phyloP scores from a whole-genome alignment of 805 yeast species.

The Sugiyamaella boreocaroliniensis region DNA sequence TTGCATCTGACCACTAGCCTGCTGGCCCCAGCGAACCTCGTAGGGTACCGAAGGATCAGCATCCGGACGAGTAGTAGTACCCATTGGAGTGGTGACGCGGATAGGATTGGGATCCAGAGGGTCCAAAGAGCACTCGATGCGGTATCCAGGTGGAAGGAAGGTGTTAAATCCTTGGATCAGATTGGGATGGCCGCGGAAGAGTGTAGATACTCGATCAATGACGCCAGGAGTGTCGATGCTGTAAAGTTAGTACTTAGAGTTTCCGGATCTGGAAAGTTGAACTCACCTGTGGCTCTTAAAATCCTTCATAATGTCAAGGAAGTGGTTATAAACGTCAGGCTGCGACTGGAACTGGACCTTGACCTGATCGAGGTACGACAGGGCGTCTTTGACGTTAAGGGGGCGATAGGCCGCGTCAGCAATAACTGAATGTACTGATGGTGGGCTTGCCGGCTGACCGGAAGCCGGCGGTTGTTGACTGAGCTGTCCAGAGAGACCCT shows the following conservation, averaged over 20 bases:
- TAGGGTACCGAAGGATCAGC: constrained; percentile 30
- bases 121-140: constrained; percentile 82
- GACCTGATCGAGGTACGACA: constrained; percentile 91
- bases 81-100: constrained; percentile 91
- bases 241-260: constrained; percentile 2
- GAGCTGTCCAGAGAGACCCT: constrained; percentile 10
- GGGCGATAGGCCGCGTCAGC: constrained; percentile 43
- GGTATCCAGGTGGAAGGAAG: constrained; percentile 91
- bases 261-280: neutral
- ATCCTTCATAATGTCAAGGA: constrained; percentile 97
- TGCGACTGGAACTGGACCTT: constrained; percentile 85
- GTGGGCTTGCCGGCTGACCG: constrained; percentile 17
- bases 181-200: constrained; percentile 86
- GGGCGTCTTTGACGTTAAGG: constrained; percentile 90
- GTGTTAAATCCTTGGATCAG: constrained; percentile 97
- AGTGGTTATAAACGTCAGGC: constrained; percentile 93
- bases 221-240: constrained; percentile 96
- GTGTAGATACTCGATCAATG: constrained; percentile 84
- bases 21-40: constrained; percentile 8
- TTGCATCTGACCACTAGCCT: constrained; percentile 4
- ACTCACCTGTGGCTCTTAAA: constrained; percentile 83
- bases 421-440: constrained; percentile 12
- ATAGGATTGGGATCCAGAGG: constrained; percentile 90
- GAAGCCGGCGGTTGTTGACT: constrained; percentile 5
- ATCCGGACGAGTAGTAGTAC: constrained; percentile 64